Evolutionary conservation across 805 yeast genomes (phyloP), one percentile per base, ranked within the genome.

Genomic region (Blastobotrys peoriensis): DNA sequence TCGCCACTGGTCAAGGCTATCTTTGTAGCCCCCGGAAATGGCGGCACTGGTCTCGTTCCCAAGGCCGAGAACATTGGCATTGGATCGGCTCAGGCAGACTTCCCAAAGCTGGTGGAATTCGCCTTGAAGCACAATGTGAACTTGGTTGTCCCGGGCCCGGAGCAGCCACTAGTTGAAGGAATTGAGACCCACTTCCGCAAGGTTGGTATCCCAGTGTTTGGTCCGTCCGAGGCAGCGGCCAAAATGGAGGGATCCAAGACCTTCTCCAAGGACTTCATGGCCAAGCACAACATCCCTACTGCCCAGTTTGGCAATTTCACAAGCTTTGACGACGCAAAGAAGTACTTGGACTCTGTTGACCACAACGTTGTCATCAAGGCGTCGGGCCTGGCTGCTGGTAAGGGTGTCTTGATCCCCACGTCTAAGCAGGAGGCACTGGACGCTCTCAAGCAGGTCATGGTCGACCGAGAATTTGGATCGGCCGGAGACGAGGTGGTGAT

Each of bases 311-410:
- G 79, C 59, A 86, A 85, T 70, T 93, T 94, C 71, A 79, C 79
- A 33, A 71, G 78, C 51, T 88, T 73, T 54, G 85, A 81, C 45
- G 74, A 73, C 30, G 99, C 99, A 15, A 78, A 73, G 61, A 67
- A 72, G 36, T 88, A 86, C 64, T 73, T 91, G 46, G 71, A 73
- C 47, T 60, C 74, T 36, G 75, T 81, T 30, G 76, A 79, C 60
- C 82, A 83, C 65, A 78, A 81, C 46, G 79, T 93, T 33, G 99
- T 93, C 36, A 81, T 93, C 64, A 93, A 93, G 70, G 98, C 98
- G 17, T 88, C 91, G 45, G 99, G 99, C 46, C 79, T 93, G 55
- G 99, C 99, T 44, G 98, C 95, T 27, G 99, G 99, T 53, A 93
- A 93, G 67, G 99, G 99, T 58, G 99, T 93, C 16, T 70, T 93